phyloP scores from a whole-genome alignment of 148 eudicot species.

The Amaranthus cruentus region DNA sequence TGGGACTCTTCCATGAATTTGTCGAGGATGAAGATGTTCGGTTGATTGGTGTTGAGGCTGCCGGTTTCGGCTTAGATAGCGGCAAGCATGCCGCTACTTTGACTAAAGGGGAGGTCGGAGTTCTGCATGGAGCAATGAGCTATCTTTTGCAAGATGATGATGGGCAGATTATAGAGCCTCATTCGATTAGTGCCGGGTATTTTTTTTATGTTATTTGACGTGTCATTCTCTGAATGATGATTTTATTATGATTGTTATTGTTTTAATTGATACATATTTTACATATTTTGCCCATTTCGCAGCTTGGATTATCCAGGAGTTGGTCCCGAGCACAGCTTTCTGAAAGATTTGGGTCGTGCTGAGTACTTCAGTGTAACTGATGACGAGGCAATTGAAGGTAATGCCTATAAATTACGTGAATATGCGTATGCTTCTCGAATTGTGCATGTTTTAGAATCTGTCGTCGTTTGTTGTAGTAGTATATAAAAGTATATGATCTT shows the following conservation, averaged over 20 bases:
- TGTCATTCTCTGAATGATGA: not conserved
- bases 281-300: not conserved
- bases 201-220: slow-evolving; percentile 4
- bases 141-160: slow-evolving; percentile 96
- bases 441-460: not conserved
- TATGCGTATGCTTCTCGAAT: not conserved
- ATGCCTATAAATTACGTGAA: not conserved
- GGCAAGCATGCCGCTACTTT: slow-evolving; percentile 89
- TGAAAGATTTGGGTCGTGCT: slow-evolving; percentile 90
- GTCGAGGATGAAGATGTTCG: slow-evolving; percentile 72
- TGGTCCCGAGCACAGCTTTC: slow-evolving; percentile 96
- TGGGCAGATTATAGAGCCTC: slow-evolving; percentile 95
- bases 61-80: slow-evolving; percentile 74
- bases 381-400: slow-evolving; percentile 93
- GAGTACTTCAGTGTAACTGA: slow-evolving; percentile 89
- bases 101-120: slow-evolving; percentile 90
- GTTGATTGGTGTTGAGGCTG: slow-evolving; percentile 88
- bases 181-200: slow-evolving; percentile 99
- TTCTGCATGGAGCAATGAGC: slow-evolving; percentile 97
- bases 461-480: not conserved
- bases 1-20: slow-evolving; percentile 92
- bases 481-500: no score
- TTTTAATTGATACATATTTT: not conserved
- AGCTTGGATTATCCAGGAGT: slow-evolving; percentile 98
- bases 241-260: not conserved